phyloP scores from a whole-genome alignment of 163 green algal species.

The Chlamydomonas reinhardtii region DNA sequence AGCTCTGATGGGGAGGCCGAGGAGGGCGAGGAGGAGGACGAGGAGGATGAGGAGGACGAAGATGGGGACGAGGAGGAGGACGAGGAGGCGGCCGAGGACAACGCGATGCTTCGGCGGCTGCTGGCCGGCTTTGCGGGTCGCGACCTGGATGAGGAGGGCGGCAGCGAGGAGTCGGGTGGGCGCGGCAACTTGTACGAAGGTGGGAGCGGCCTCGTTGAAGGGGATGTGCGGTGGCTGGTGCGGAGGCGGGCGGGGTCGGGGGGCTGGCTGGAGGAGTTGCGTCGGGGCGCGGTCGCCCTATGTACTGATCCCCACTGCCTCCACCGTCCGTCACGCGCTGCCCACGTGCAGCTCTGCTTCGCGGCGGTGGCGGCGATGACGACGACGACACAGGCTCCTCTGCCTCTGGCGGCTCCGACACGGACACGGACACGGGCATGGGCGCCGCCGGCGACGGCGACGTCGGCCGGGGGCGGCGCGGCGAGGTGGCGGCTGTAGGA shows the following conservation, averaged over 20 bases:
- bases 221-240: too few species aligned
- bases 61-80: neutral
- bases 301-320: too few species aligned
- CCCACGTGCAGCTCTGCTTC: neutral
- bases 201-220: neutral
- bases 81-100: conserved; percentile 16
- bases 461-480: neutral
- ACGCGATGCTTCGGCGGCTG: conserved; percentile 28
- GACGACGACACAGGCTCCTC: neutral
- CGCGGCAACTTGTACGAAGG: conserved; percentile 44
- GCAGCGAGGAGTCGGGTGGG: neutral
- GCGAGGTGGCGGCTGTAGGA: neutral
- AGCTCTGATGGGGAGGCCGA: neutral
- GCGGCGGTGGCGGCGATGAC: neutral
- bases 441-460: neutral
- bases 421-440: neutral
- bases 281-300: too few species aligned
- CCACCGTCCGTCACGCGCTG: too few species aligned
- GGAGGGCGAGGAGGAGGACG: neutral
- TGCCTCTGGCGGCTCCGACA: neutral
- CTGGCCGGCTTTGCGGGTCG: conserved; percentile 35
- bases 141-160: conserved; percentile 21
- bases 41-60: conserved; percentile 12
- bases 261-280: too few species aligned
- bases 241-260: too few species aligned